Evolutionary conservation across 192 early-diverging fungal species (phyloP).

Genomic region (Entomortierella lignicola): DNA sequence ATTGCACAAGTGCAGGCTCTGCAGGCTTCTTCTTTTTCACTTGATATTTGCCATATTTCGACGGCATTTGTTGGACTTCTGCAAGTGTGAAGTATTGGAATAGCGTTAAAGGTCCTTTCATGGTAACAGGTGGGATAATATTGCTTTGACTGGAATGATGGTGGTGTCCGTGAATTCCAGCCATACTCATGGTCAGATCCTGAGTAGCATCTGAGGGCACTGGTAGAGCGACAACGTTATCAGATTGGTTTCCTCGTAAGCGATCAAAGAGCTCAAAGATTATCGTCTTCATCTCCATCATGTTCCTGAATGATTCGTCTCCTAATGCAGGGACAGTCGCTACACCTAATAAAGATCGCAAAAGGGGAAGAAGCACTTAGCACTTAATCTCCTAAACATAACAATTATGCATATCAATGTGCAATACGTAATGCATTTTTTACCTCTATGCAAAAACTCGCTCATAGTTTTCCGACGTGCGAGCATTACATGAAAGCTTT

Average conservation of each 20-base stretch:
- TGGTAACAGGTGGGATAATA: constrained; percentile 53
- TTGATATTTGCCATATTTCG: constrained; percentile 67
- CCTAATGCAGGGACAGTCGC: constrained; percentile 38
- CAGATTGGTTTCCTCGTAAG: constrained; percentile 31
- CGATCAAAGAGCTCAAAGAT: constrained; percentile 50
- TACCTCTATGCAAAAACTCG: constrained; percentile 57
- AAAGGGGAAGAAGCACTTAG: neutral
- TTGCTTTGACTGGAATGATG: constrained; percentile 60
- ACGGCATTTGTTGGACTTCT: constrained; percentile 63
- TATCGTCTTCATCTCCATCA: constrained; percentile 47
- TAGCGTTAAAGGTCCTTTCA: constrained; percentile 39
- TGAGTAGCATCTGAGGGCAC: constrained; percentile 44
- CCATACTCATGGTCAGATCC: constrained; percentile 44
- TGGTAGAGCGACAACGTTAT: constrained; percentile 29
- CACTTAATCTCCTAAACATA: neutral
- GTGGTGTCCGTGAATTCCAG: constrained; percentile 48
- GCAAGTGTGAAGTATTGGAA: constrained; percentile 32
- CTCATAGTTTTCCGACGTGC: constrained; percentile 57
- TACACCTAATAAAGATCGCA: constrained; percentile 30
- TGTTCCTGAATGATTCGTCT: constrained; percentile 45
- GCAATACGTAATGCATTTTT: no score
- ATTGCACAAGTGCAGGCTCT: constrained; percentile 56
- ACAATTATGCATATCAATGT: neutral
- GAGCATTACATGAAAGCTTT: constrained; percentile 58
- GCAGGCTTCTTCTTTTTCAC: constrained; percentile 60